Percentiles rank a stretch among this genome's conserved stretches.
Evolutionary conservation across 2,329 filamentous ascomycete genomes (phyloP).

Genomic region (Lasiodiplodia theobromae): DNA sequence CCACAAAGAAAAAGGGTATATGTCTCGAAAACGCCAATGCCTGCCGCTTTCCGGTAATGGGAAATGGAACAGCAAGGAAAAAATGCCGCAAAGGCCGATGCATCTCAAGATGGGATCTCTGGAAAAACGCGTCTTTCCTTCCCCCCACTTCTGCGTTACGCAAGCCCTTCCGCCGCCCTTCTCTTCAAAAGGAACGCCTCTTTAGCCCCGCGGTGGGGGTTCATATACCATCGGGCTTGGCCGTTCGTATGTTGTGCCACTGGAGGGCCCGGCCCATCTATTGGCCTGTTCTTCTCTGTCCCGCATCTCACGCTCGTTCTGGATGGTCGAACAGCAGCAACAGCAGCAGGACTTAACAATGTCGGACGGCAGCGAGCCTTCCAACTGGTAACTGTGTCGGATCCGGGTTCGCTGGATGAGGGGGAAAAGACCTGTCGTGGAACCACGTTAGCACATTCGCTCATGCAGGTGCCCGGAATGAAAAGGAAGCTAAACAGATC

Average conservation of each 20-base stretch:
- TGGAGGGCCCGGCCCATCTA: conserved; percentile 48
- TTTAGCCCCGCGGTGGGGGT: not conserved
- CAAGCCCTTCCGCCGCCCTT: not conserved
- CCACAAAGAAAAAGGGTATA: conserved; percentile 22
- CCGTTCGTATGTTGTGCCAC: conserved; percentile 42
- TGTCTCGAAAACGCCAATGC: conserved; percentile 16
- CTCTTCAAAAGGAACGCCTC: not conserved
- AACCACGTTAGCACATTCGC: not conserved
- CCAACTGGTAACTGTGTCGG: conserved; percentile 53
- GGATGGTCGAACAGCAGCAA: conserved; percentile 51
- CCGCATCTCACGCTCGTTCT: conserved; percentile 55
- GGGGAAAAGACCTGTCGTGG: conserved; percentile 41
- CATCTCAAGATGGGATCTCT: not conserved
- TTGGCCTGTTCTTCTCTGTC: conserved; percentile 51
- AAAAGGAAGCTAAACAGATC: not conserved
- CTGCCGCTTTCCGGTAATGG: conserved; percentile 4
- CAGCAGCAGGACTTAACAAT: conserved; percentile 48
- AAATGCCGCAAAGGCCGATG: conserved; percentile 20
- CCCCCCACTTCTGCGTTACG: conserved; percentile 5
- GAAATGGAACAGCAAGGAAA: not conserved
- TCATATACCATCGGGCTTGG: conserved; percentile 44
- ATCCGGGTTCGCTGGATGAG: conserved; percentile 48
- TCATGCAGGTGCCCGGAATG: not conserved
- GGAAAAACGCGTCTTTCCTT: not conserved
- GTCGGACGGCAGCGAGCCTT: conserved; percentile 47